phyloP scores from a whole-genome alignment of 2,329 filamentous ascomycete species.

The Talaromyces funiculosus region DNA sequence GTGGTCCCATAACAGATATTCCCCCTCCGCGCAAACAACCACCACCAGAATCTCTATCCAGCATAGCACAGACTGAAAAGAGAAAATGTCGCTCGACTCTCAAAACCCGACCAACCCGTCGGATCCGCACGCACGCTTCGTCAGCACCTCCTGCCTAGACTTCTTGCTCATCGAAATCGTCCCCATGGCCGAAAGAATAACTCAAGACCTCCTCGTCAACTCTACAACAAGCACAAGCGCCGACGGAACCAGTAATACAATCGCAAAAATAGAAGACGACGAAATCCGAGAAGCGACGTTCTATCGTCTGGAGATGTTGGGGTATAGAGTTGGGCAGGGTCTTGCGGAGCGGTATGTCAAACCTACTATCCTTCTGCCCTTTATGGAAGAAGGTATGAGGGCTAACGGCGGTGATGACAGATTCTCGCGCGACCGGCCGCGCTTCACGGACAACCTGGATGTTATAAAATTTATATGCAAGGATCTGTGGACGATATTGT shows the following conservation, averaged over 20 bases:
- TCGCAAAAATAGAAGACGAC: slow-evolving; percentile 46
- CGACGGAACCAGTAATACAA: slow-evolving; percentile 15
- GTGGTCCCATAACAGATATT: not conserved
- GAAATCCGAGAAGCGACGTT: slow-evolving; percentile 81
- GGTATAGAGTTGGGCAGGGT: slow-evolving; percentile 88
- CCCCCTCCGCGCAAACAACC: not conserved
- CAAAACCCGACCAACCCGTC: slow-evolving; percentile 61
- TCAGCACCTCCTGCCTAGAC: slow-evolving; percentile 82
- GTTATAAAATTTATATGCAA: slow-evolving; percentile 99
- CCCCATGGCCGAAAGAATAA: slow-evolving; percentile 82
- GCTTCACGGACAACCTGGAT: slow-evolving; percentile 87
- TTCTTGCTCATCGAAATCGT: slow-evolving; percentile 95
- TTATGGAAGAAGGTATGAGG: not conserved
- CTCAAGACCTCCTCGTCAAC: slow-evolving; percentile 56
- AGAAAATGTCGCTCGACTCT: slow-evolving; percentile 14
- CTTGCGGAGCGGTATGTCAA: slow-evolving; percentile 77
- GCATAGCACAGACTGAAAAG: not conserved
- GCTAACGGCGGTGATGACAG: slow-evolving; percentile 18
- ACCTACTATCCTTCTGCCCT: not conserved
- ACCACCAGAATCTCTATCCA: not conserved
- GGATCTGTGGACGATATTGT: slow-evolving; percentile 91
- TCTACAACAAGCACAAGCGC: not conserved
- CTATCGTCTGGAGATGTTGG: slow-evolving; percentile 73
- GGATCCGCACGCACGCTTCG: slow-evolving; percentile 69
- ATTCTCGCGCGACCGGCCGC: slow-evolving; percentile 61